Conservation (phyloP, 306 rosid genomes). For the barrel medic (Medicago truncatula) region DNA sequence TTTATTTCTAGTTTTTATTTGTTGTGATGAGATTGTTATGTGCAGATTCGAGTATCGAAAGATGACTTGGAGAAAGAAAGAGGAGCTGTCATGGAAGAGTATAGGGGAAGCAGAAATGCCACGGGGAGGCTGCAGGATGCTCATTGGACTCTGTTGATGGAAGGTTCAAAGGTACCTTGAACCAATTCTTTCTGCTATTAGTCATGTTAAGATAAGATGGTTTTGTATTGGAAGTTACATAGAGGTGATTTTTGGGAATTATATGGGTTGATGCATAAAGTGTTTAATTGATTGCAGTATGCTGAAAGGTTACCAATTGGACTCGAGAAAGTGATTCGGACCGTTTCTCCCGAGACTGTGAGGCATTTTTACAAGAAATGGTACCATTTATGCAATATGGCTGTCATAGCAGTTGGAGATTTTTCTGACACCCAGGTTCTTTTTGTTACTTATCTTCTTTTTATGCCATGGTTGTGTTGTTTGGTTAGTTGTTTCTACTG, state of each 20-base stretch:
- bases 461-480: conserved; percentile 38
- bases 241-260: conserved; percentile 14
- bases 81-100: conserved; percentile 97
- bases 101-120: conserved; percentile 87
- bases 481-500: conserved; percentile 37
- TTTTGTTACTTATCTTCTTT: conserved; percentile 34
- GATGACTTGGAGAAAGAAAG: conserved; percentile 89
- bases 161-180: conserved; percentile 79
- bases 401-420: conserved; percentile 97
- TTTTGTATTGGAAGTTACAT: conserved; percentile 6
- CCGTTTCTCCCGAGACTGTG: conserved; percentile 82
- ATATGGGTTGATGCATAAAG: conserved; percentile 37
- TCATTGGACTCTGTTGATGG: conserved; percentile 89
- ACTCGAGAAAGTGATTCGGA: conserved; percentile 83
- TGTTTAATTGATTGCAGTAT: conserved; percentile 66
- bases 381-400: conserved; percentile 94
- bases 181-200: conserved; percentile 21
- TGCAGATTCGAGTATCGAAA: conserved; percentile 83
- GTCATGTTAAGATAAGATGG: conserved; percentile 28
- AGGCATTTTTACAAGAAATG: conserved; percentile 82
- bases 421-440: conserved; percentile 86
- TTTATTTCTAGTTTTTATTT: not conserved
- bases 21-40: conserved; percentile 26
- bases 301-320: conserved; percentile 96
- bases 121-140: conserved; percentile 97